These are phyloP conservation scores for Vitis hybrid DNA, from an alignment of 177 flowering plant genomes.

Conservation along the genomic window DNA sequence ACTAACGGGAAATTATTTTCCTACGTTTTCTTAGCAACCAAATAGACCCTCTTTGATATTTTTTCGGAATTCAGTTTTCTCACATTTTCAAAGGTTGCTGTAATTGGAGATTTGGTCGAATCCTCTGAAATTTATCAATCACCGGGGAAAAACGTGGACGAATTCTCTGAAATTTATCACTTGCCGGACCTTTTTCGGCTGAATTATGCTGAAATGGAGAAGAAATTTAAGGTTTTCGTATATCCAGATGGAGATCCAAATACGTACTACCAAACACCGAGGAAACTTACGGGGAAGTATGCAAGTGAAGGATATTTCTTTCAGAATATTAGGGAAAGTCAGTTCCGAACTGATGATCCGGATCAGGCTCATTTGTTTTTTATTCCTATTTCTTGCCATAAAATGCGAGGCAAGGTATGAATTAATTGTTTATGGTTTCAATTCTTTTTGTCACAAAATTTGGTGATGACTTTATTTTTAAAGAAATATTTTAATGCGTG, in stretches of 20 bases:
- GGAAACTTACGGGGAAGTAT: conserved; percentile 50
- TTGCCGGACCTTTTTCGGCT: conserved; percentile 27
- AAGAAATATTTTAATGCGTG: no score
- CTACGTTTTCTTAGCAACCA: no score
- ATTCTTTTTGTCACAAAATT: no score
- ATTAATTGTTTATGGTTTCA: no score
- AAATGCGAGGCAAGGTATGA: conserved; percentile 94
- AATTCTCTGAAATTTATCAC: conserved; percentile 45
- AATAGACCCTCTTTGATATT: no score
- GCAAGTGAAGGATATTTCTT: conserved; percentile 87
- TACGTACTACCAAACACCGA: conserved; percentile 65
- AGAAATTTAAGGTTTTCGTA: conserved; percentile 71
- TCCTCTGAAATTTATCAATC: no score
- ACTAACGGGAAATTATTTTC: no score
- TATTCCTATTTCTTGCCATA: conserved; percentile 94
- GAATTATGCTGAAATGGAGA: conserved; percentile 41
- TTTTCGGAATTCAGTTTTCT: no score
- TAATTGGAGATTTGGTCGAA: no score
- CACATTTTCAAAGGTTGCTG: no score
- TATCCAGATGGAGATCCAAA: conserved; percentile 95
- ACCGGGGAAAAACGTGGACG: conserved; percentile 9
- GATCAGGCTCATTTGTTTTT: conserved; percentile 83
- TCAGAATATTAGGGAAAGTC: conserved; percentile 86
- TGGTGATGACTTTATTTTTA: no score
- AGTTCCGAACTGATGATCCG: conserved; percentile 75